Base-by-base conservation (phyloP, 2,329 filamentous ascomycete species). In the Cytospora piceae region DNA sequence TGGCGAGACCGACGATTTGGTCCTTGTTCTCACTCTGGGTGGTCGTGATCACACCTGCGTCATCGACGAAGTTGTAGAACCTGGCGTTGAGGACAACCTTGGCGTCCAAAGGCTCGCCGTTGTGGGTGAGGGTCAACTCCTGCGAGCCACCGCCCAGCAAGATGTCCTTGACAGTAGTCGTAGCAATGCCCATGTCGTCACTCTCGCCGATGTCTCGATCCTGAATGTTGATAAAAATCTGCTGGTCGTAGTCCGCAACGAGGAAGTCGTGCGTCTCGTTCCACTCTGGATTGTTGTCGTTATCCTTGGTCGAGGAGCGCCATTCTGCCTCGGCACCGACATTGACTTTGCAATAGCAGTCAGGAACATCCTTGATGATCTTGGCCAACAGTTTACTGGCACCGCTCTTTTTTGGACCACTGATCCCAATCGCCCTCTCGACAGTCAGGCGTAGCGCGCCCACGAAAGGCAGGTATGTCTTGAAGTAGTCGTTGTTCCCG, bases 201-300 rank as follows among this genome's bases (percentile, higher is more conserved):
- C 81, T 77, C 20, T 71, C 73, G 1, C 69, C 74, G 7, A 79
- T 69, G 62, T 83, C 81, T 14, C 80, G 75, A 63, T 83, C 81
- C 46, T 80, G 71, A 24, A 83, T 71, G 34, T 82, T 77, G 31
- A 80, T 49, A 4, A 73, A 63, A 61, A 83, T 77, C 31, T 58
- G 61, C 66, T 83, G 81, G 52, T 82, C 80, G 67, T 76, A 75
- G 67, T 83, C 81, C 11, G 74, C 71, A 2, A 83, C 75, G 2
- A 82, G 72, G 71, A 83, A 83, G 69, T 83, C 80, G 67, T 79
- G 76, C 2, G 79, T 80, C 71, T 83, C 80, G 69, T 81, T 78
- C 81, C 81, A 83, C 29, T 73, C 74, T 0, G 81, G 81, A 39
- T 80, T 73, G 37, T 73, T 73, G 37, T 76, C 72, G 68, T 82